phyloP scores from a whole-genome alignment of 768 basidiomycete species.

The Lactifluus rugatus region DNA sequence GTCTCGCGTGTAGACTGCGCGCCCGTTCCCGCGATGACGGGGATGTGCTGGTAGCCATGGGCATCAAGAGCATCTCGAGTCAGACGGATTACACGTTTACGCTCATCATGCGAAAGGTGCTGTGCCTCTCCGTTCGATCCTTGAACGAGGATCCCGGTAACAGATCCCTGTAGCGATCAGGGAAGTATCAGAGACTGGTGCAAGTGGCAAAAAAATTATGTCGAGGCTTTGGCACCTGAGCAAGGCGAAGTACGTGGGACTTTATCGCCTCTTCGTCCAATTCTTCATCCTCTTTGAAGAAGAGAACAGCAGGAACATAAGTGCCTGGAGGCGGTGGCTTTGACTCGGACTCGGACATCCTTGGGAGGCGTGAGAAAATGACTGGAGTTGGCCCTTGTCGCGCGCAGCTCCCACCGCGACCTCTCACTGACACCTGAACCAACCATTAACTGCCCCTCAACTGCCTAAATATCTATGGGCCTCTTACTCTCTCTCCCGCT shows the following conservation, averaged over 20 bases:
- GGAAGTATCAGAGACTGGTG: conserved; percentile 9
- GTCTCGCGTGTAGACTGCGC: conserved; percentile 74
- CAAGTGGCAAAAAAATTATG: not conserved
- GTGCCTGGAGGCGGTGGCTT: conserved; percentile 53
- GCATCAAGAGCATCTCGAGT: conserved; percentile 65
- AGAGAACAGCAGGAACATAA: conserved; percentile 73
- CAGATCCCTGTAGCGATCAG: conserved; percentile 43
- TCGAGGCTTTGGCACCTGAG: conserved; percentile 37
- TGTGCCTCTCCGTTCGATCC: conserved; percentile 72
- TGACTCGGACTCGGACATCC: not conserved
- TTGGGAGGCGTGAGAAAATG: conserved; percentile 2
- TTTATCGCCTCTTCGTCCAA: conserved; percentile 59
- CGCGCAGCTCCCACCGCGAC: not conserved
- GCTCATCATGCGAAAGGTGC: conserved; percentile 64
- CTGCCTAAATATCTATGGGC: conserved; percentile 42
- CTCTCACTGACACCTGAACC: not conserved
- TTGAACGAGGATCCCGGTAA: conserved; percentile 63
- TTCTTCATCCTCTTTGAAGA: conserved; percentile 59
- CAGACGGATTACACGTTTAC: conserved; percentile 49
- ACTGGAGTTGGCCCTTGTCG: too few relatives aligned
- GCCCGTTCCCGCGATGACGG: conserved; percentile 78
- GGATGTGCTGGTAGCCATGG: conserved; percentile 54
- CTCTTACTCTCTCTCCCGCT: conserved; percentile 64
- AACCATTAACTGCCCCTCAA: too few relatives aligned
- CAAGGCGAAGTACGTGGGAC: conserved; percentile 63